Base-by-base conservation (phyloP, 345 rosid species). In the Barbarea vulgaris region DNA sequence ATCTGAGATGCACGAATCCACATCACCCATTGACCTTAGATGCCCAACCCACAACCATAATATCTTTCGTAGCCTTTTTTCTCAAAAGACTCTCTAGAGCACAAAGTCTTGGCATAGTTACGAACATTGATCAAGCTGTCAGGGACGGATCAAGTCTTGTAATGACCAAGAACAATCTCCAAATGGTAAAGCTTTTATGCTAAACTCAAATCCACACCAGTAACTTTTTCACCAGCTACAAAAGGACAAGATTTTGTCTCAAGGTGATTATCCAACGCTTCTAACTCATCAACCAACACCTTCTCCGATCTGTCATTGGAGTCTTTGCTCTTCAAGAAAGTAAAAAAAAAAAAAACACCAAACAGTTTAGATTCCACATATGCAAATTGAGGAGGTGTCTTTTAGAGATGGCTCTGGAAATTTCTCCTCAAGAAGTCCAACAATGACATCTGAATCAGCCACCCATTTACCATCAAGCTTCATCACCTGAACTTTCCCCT, bases 161-260 rank as follows among this genome's bases (percentile, higher is more conserved):
- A 95, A 74, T 95, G 93, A 65, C 85, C 93, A 64, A 90, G 93
- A 77, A 84, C 86, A 59, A 85, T 42, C 83, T 89, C 88, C 1
- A 95, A 85, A 79, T 94, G 98, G 83, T 87, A 90, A 69, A 94
- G 84, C 83, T 94, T 94, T 4, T 97, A 96, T 60, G 85, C 96
- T 84, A 94, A 84, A 83, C 87, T 83, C 74, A 95, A 65, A 84
- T 95, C 97, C 50, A 48, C 83, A 15, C 88, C 96, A 46, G 90
- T 85, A 36, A 89, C 51, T 79, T 85, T 90, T 58, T 83, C 96
- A 22, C 93, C 96, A 69, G 97, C 96, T 76, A 95, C 78, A 63
- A 78, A 88, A 39, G 96, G 94, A 47, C 91, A 96, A 89, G 91
- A 87, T 64, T 83, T 82, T 36, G 76, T 83, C 87, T 86, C 82